Evolutionary conservation across 192 early-diverging fungal genomes (phyloP), one percentile per base, ranked within the genome.

Genomic region (Gorgonomyces haynaldii): DNA sequence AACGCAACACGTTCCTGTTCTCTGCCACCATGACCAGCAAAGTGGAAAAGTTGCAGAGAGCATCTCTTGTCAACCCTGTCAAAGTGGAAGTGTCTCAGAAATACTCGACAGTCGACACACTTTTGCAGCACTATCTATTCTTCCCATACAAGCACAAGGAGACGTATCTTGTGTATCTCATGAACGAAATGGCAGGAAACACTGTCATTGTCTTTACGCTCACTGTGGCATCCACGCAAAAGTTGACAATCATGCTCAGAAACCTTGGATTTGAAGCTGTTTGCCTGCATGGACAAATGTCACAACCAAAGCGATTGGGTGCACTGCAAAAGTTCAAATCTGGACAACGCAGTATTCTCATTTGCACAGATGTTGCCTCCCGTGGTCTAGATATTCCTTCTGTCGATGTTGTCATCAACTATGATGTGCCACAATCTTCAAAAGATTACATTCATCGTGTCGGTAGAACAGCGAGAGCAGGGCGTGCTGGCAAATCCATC

Each of bases 1-100:
- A 94, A 57, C 79, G 90, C 54, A 85, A 84, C 53, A 94, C 91
- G 0, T 92, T 82, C 62, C 53, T 97, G 45, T 97, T 97, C 57
- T 95, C 91, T 4, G 94, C 94, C 4, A 98, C 94, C 0, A 96
- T 98, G 94, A 98, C 94, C 1, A 92, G 82, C 21, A 95, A 95
- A 58, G 94, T 98, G 4, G 90, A 90, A 36, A 98, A 98, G 65
- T 77, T 98, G 37, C 94, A 57, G 84, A 85, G 44, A 27, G 94
- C 94, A n/a, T 91, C 86, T 54, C 78, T 98, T 30, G 67, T 70
- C 21, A 83, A 93, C 45, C 94, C 94, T 5, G 91, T 94, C 35
- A 93, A 91, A 58, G 66, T 98, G 16, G 88, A 93, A 60, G 90
- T 98, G n/a, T 84, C 89, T 19, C 81, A 83, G 45, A 95, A 95